These are phyloP conservation scores for Fimicolochytrium jonesii DNA, from an alignment of 192 early-diverging fungal species.

Conservation along the genomic window DNA sequence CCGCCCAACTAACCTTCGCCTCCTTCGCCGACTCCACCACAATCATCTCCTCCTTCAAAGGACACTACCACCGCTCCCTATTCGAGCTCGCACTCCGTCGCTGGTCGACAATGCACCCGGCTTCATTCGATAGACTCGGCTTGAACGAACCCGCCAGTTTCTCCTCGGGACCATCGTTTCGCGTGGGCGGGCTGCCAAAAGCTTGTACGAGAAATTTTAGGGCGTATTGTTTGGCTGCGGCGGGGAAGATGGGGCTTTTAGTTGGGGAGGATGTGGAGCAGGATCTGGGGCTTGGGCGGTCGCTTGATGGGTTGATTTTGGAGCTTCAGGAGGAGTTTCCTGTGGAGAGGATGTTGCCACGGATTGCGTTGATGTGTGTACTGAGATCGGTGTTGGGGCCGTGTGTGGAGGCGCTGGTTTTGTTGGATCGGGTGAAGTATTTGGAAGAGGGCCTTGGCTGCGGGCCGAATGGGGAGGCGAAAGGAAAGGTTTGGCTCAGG, in stretches of 20 bases:
- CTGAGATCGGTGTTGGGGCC: background rate
- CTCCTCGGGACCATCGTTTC: background rate
- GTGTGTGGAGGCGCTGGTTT: constrained; percentile 7
- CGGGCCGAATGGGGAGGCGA: too few species aligned
- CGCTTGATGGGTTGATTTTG: background rate
- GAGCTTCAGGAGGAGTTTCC: background rate
- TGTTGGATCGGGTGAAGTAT: background rate
- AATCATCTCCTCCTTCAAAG: background rate
- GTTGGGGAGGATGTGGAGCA: too few species aligned
- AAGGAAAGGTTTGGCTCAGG: too few species aligned
- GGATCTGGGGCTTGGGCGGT: background rate
- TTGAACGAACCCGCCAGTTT: too few species aligned
- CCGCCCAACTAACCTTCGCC: constrained; percentile 11
- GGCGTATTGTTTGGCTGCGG: background rate
- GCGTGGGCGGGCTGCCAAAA: background rate
- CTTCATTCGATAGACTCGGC: too few species aligned
- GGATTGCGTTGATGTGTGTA: constrained; percentile 12
- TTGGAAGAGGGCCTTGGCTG: too few species aligned
- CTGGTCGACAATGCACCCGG: too few species aligned
- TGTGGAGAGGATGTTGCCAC: background rate
- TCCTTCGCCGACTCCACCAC: constrained; percentile 6
- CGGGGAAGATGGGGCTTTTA: background rate
- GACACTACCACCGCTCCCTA: constrained; percentile 7
- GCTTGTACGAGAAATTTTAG: background rate
- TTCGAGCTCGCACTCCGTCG: too few species aligned